These are phyloP conservation scores for Lentinula sp. DNA, from an alignment of 768 basidiomycete species.

Conservation along the genomic window DNA sequence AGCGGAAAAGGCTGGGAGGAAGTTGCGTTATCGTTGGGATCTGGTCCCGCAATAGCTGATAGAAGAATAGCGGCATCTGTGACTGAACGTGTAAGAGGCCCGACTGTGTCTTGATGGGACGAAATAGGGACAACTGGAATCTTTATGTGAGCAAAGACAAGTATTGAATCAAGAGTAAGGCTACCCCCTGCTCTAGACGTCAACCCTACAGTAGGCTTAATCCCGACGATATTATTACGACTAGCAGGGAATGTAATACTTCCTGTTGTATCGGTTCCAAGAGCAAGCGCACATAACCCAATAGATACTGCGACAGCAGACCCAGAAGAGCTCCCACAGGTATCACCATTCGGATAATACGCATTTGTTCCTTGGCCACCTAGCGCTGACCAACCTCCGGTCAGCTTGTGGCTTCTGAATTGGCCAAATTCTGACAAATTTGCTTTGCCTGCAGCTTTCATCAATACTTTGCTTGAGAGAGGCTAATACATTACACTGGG, in stretches of 20 bases:
- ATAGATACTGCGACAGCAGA: conserved; percentile 50
- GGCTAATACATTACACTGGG: not conserved
- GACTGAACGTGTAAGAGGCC: conserved; percentile 48
- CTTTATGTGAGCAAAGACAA: not conserved
- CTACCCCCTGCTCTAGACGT: conserved; percentile 52
- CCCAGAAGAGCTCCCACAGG: conserved; percentile 55
- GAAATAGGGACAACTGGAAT: conserved; percentile 49
- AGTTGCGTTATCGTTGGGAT: conserved; percentile 50
- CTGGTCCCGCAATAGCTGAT: conserved; percentile 49
- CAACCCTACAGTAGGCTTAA: conserved; percentile 55
- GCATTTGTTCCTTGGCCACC: conserved; percentile 46
- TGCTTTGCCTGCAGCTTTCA: conserved; percentile 24
- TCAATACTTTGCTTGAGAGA: not conserved
- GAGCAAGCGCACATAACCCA: conserved; percentile 40
- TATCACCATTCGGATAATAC: conserved; percentile 45
- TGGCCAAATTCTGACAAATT: conserved; percentile 33
- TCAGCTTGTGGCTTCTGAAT: conserved; percentile 22
- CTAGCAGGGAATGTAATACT: conserved; percentile 48
- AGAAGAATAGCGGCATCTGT: conserved; percentile 51
- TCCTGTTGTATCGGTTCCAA: conserved; percentile 49
- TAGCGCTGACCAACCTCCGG: not conserved
- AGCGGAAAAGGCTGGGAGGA: conserved; percentile 43
- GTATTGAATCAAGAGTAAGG: not conserved
- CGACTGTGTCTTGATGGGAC: conserved; percentile 51
- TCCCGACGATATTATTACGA: conserved; percentile 50